These are phyloP conservation scores for Neofusicoccum parvum DNA, from an alignment of 2,329 filamentous ascomycete genomes.

Conservation along the genomic window DNA sequence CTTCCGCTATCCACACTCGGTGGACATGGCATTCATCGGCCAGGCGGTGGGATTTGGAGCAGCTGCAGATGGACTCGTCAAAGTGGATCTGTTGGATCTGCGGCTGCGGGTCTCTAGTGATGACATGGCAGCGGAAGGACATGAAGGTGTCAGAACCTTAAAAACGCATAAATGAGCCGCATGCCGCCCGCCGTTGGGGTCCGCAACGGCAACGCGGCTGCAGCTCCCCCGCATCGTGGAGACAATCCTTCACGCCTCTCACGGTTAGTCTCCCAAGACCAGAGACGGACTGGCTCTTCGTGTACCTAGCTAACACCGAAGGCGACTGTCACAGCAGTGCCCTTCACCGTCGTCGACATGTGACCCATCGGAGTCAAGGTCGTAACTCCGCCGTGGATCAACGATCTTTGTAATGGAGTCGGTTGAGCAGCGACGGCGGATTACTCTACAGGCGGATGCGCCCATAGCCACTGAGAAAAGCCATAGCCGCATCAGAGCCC, in stretches of 20 bases:
- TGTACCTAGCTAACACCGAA: too few relatives aligned
- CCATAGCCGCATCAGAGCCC: too few relatives aligned
- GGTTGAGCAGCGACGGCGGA: not conserved
- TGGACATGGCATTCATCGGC: not conserved
- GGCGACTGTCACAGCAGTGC: too few relatives aligned
- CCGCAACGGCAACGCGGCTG: slow-evolving; percentile 1
- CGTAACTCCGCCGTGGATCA: not conserved
- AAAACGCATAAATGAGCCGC: not conserved
- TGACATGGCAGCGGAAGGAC: not conserved
- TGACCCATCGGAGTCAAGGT: not conserved
- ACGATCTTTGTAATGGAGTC: not conserved
- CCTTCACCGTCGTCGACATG: too few relatives aligned
- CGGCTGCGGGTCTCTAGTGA: not conserved
- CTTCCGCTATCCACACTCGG: not conserved
- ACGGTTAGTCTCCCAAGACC: not conserved
- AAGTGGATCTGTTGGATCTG: not conserved
- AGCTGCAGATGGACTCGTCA: too few relatives aligned
- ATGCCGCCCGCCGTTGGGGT: not conserved
- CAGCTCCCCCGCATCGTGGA: not conserved
- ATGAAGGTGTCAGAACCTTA: slow-evolving; percentile 15
- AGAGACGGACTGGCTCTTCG: too few relatives aligned
- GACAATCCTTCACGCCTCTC: not conserved
- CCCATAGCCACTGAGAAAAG: too few relatives aligned
- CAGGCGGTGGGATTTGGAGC: not conserved
- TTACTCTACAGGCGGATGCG: not conserved